A percentile compares a stretch with the other conserved stretches of the same genome.
Evolutionary conservation across 306 rosid genomes (phyloP).

Genomic region (Vicia sativa): DNA sequence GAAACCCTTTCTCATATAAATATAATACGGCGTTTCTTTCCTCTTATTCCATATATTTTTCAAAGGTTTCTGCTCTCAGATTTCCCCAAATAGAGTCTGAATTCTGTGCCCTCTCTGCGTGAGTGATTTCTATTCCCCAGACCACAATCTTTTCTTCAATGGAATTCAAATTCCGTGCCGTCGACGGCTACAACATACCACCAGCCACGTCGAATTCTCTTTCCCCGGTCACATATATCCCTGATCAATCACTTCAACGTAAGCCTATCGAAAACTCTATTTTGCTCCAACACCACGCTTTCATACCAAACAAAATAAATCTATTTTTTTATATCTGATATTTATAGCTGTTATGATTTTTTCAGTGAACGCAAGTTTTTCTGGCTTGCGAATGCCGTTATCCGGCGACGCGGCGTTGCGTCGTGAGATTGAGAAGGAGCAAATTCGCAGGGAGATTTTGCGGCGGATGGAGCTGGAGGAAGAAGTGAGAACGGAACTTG

Average conservation of each 20-base stretch:
- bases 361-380: slow-evolving; percentile 10
- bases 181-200: background rate
- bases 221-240: background rate
- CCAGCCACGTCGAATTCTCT: background rate
- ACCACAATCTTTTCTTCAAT: background rate
- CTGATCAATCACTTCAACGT: background rate
- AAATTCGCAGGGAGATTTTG: slow-evolving; percentile 46
- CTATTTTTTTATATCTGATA: background rate
- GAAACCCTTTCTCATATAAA: too few species aligned
- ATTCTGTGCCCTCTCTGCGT: too few species aligned
- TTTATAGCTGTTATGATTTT: too few species aligned
- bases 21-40: too few species aligned
- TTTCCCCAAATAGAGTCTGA: too few species aligned
- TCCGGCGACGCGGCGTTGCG: slow-evolving; percentile 25
- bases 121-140: too few species aligned
- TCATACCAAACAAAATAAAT: background rate
- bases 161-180: slow-evolving; percentile 14
- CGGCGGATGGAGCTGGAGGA: slow-evolving; percentile 54
- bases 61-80: too few species aligned
- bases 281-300: background rate
- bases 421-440: slow-evolving; percentile 54
- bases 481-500: slow-evolving; percentile 60
- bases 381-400: background rate
- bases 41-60: too few species aligned
- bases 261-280: background rate